Evolutionary conservation across 2,329 filamentous ascomycete species (phyloP), one percentile per base, ranked within the genome.

Genomic region (Grosmannia huntii): DNA sequence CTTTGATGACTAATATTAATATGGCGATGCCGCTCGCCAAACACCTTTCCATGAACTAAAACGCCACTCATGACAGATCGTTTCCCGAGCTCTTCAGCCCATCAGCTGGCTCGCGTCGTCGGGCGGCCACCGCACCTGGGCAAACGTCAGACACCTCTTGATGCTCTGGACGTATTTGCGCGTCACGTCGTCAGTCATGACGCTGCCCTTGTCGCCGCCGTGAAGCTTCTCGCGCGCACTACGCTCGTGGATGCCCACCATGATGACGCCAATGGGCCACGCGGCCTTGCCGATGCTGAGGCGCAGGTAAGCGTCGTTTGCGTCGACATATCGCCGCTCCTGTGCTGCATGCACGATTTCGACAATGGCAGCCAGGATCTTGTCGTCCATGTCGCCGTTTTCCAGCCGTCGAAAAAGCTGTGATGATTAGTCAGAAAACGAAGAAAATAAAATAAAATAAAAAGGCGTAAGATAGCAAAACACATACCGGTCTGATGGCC

Each of bases 191-290:
- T 97, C 94, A 59, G 90, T 92, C 85, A 99, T 90, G 66, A 97
- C 96, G 70, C 99, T 91, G 4, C 92, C 94, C 67, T 90, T 86
- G 67, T 86, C 84, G 60, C 85, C 86, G 70, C 94, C 84, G 69
- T 97, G 91, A 60, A 99, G 75, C 74, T 99, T 99, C 74, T 99
- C 94, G 62, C 94, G 83, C 23, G 94, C 92, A 64, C 87, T 94
- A 68, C 94, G 84, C 77, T 97, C 94, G 81, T 99, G 94, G 66
- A 99, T 99, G 77, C 94, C 94, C 67, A 99, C 94, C 94, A 97
- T 99, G 70, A 94, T 99, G 46, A 99, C 94, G 73, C 94, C 94
- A 67, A 99, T 99, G 27, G 94, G 94, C 94, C 94, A 99, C 19
- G 94, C 94, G 64, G 90, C 91, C 75, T 96, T 96, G 63, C 90